Conservation (phyloP, 2,329 filamentous ascomycete species). For the Fusarium devonianum region DNA sequence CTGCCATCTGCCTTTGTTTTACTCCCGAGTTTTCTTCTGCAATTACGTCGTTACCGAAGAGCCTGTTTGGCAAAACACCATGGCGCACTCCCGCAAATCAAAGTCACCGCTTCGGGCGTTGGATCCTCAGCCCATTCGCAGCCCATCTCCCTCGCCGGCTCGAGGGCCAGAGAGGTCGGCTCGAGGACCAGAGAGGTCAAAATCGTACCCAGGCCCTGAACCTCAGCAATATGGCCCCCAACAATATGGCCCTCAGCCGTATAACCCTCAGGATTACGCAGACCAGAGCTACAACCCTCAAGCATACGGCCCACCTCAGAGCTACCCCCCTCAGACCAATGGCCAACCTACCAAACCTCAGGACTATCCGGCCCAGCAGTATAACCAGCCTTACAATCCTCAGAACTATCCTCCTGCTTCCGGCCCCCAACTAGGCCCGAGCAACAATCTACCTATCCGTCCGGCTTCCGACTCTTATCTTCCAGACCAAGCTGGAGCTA, state of each 20-base stretch:
- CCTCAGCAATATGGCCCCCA: conserved; percentile 29
- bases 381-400: conserved; percentile 18
- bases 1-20: neutral
- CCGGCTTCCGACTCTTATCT: conserved; percentile 34
- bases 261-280: conserved; percentile 26
- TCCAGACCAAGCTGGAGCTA: conserved; percentile 30
- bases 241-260: conserved; percentile 27
- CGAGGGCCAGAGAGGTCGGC: conserved; percentile 30
- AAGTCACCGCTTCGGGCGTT: conserved; percentile 38
- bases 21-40: neutral
- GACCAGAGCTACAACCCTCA: conserved; percentile 28
- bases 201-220: conserved; percentile 30
- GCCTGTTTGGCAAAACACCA: conserved; percentile 6
- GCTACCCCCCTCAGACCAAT: conserved; percentile 18
- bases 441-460: conserved; percentile 32
- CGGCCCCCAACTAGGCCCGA: conserved; percentile 28
- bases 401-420: conserved; percentile 35
- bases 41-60: neutral
- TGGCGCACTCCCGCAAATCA: conserved; percentile 33
- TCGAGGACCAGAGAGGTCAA: conserved; percentile 29
- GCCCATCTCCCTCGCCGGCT: conserved; percentile 34
- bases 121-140: conserved; percentile 41
- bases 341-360: too few species aligned
- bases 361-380: conserved; percentile 2
- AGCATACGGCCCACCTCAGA: conserved; percentile 17